A percentile compares a stretch with the other conserved stretches of the same genome.
Conservation (phyloP, 2,329 filamentous ascomycete species). For the Dryadomyces quercivorus region DNA sequence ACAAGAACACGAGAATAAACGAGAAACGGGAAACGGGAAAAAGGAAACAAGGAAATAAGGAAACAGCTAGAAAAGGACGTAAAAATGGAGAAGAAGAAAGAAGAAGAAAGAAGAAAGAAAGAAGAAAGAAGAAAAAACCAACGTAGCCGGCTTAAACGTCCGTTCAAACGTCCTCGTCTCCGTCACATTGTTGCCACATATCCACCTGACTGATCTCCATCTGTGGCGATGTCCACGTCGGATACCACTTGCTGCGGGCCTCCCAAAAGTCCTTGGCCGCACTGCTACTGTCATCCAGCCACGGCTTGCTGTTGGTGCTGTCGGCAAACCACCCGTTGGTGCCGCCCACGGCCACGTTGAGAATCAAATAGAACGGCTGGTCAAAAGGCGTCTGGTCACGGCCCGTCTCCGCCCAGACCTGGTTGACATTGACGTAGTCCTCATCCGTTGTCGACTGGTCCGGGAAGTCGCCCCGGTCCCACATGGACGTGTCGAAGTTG, state of each 20-base stretch:
- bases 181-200: conserved; percentile 60
- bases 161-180: conserved; percentile 36
- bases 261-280: conserved; percentile 71
- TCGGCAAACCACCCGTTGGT: conserved; percentile 81
- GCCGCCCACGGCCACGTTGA: conserved; percentile 64
- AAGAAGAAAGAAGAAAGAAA: neutral
- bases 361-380: conserved; percentile 60
- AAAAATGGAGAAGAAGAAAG: neutral
- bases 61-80: neutral
- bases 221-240: conserved; percentile 58
- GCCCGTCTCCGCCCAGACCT: conserved; percentile 53
- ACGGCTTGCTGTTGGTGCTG: conserved; percentile 59
- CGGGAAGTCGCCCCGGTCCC: conserved; percentile 57
- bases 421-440: conserved; percentile 53
- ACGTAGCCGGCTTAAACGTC: too few species aligned
- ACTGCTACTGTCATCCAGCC: conserved; percentile 55
- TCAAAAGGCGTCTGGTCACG: conserved; percentile 60
- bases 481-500: conserved; percentile 58
- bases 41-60: neutral
- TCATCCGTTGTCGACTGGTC: conserved; percentile 40
- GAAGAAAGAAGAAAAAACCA: neutral
- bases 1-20: neutral
- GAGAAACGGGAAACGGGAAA: neutral
- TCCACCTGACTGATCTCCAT: conserved; percentile 59
- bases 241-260: conserved; percentile 49